phyloP scores from a whole-genome alignment of 331 rosid genomes.

The Prunus yedoensis region DNA sequence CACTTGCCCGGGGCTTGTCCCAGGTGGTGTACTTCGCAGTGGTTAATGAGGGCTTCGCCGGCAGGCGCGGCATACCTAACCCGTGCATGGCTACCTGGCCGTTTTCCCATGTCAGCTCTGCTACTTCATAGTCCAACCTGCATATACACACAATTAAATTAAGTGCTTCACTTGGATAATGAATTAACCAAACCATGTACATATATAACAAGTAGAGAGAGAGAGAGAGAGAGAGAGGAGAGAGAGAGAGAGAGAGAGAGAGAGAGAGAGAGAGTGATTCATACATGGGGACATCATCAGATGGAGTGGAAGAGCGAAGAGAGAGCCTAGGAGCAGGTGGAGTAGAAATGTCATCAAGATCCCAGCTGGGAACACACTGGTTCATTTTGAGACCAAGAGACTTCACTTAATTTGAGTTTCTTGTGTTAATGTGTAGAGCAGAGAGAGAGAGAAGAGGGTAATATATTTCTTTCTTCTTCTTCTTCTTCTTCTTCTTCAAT shows the following conservation, averaged over 20 bases:
- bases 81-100: slow-evolving; percentile 86
- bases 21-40: slow-evolving; percentile 42
- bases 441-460: not conserved
- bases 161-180: too few species aligned
- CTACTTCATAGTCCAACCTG: slow-evolving; percentile 78
- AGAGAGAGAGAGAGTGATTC: not conserved
- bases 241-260: too few species aligned
- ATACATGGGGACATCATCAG: slow-evolving; percentile 54
- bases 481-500: not conserved
- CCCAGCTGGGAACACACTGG: slow-evolving; percentile 85
- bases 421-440: not conserved
- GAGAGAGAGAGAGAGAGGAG: not conserved
- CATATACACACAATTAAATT: not conserved
- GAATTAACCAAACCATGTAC: not conserved
- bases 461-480: not conserved
- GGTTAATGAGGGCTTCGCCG: slow-evolving; percentile 22
- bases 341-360: slow-evolving; percentile 40
- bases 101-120: slow-evolving; percentile 92
- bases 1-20: slow-evolving; percentile 84
- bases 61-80: slow-evolving; percentile 58
- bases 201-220: not conserved
- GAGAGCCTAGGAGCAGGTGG: slow-evolving; percentile 38
- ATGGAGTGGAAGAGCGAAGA: slow-evolving; percentile 29
- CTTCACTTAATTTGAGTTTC: not conserved
- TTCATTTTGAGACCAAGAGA: slow-evolving; percentile 42